Evolutionary conservation across 257 asterid species (phyloP).

Genomic region (Verbena officinalis): DNA sequence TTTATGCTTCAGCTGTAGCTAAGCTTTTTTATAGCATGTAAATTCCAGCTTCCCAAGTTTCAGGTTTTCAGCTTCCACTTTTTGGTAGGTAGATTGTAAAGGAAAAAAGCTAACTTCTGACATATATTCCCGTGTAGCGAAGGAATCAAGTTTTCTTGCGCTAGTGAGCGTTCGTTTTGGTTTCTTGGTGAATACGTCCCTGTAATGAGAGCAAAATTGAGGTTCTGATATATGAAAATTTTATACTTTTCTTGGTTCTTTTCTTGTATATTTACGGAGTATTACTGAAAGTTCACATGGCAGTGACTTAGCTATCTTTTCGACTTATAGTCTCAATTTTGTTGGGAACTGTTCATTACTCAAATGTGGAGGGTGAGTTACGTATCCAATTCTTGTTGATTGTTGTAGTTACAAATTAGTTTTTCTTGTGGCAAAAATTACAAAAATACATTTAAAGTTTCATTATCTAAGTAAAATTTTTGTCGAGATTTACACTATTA

Average conservation of each 20-base stretch:
- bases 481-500: too few species aligned
- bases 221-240: background rate
- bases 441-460: too few species aligned
- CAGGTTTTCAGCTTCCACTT: slow-evolving; percentile 12
- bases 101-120: slow-evolving; percentile 13
- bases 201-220: background rate
- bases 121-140: background rate
- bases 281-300: background rate
- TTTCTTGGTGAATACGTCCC: background rate
- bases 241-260: too few species aligned
- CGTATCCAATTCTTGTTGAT: too few species aligned
- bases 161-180: background rate
- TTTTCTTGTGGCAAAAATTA: too few species aligned
- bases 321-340: too few species aligned
- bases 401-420: too few species aligned
- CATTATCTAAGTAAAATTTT: too few species aligned
- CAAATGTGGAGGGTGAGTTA: too few species aligned
- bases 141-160: background rate
- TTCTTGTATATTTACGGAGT: too few species aligned
- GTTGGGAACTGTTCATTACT: too few species aligned
- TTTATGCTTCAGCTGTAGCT: slow-evolving; percentile 17
- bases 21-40: slow-evolving; percentile 21
- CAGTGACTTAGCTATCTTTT: too few species aligned
- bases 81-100: slow-evolving; percentile 13
- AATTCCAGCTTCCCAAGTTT: background rate